phyloP scores from a whole-genome alignment of 306 rosid genomes.

The Lathyrus tuberosus region DNA sequence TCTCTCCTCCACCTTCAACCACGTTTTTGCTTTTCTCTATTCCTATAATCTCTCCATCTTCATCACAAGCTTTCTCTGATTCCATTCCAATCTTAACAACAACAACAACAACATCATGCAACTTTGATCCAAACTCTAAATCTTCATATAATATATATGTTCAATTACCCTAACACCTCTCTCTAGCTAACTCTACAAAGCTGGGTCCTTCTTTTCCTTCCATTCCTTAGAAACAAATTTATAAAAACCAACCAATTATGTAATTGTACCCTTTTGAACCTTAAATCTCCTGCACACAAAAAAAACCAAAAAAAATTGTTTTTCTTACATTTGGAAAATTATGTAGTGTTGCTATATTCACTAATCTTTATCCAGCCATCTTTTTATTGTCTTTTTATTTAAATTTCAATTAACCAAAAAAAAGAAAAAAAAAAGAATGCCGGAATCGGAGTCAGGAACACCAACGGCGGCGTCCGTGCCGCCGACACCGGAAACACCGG shows the following conservation, averaged over 20 bases:
- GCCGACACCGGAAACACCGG: slow-evolving; percentile 69
- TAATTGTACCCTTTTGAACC: slow-evolving; percentile 44
- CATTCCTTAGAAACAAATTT: slow-evolving; percentile 60
- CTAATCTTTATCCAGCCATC: slow-evolving; percentile 5
- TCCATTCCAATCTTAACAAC: slow-evolving; percentile 41
- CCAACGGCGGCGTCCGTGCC: slow-evolving; percentile 73
- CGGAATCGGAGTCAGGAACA: slow-evolving; percentile 60
- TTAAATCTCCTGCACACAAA: slow-evolving; percentile 16
- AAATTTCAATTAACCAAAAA: neutral
- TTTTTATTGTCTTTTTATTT: neutral
- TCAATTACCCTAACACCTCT: neutral
- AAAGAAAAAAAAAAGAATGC: slow-evolving; percentile 41
- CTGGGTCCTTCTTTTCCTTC: slow-evolving; percentile 56
- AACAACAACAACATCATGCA: neutral
- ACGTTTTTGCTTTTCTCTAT: slow-evolving; percentile 29
- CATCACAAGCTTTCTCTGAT: slow-evolving; percentile 45
- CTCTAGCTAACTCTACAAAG: slow-evolving; percentile 23
- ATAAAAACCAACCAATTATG: slow-evolving; percentile 70
- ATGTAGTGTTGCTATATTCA: slow-evolving; percentile 41
- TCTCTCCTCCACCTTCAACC: slow-evolving; percentile 26
- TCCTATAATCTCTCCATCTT: neutral
- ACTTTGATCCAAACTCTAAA: neutral
- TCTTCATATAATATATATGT: neutral
- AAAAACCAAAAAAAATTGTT: slow-evolving; percentile 22
- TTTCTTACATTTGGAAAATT: slow-evolving; percentile 36